Base-by-base conservation (phyloP, 768 basidiomycete species). In the Clitopilus hobsonii region DNA sequence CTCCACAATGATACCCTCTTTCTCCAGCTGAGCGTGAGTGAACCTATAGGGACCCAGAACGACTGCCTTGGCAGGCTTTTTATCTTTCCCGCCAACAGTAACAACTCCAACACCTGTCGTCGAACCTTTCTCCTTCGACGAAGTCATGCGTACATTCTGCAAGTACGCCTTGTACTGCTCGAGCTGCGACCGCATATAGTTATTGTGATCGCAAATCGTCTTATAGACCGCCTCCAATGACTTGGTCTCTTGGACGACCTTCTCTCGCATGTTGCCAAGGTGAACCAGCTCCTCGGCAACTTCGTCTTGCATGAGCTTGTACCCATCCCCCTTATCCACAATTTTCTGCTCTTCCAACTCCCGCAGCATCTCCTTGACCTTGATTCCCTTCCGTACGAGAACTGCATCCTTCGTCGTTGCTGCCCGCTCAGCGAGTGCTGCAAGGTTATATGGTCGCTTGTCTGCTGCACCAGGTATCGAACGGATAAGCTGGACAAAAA, bases 81-180 rank as follows among this genome's bases (percentile, higher is more conserved):
- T 94, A 80, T 98, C 97, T 74, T 98, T 97, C 47, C 96, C 97
- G 28, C 93, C 94, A 22, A 98, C 93, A 0, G 88, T 88, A 45
- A 98, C 89, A 24, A 98, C 97, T 18, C 96, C 96, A 5, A 98
- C 94, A 49, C 86, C 95, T 6, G 84, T 91, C 25, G 86, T 85
- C 53, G 83, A 82, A 27, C 92, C 91, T 71, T 93, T 95, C 60
- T 94, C 93, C 69, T 93, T 94, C 51, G 85, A 80, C 47, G 92
- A 83, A 6, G 89, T 95, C 56, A 94, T 77, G 16, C 97, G 89
- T 24, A 98, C 97, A 67, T 99, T 99, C 76, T 96, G 94, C 14
- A 99, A 78, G 71, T 99, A 99, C 8, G 95, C 94, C 76, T 99
- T 99, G 83, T 99, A 99, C 76, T 98, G 95, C 71, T 99, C 97